Conservation (phyloP, 2,329 filamentous ascomycete species). For the Pyricularia pennisetigena region DNA sequence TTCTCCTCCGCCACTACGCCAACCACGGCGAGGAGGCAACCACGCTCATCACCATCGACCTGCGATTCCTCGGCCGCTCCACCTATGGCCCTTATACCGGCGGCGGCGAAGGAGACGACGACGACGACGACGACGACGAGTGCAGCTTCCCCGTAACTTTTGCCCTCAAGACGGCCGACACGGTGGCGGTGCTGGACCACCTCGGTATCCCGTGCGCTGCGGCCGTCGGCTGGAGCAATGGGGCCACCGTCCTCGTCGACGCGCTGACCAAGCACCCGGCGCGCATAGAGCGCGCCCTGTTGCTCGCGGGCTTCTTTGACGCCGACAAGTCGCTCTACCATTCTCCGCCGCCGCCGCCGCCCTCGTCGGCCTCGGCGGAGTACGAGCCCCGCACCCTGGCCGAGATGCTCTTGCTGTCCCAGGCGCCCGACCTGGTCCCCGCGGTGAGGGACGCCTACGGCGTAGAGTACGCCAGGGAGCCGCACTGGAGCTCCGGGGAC, state of each 20-base stretch:
- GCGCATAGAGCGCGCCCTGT: neutral
- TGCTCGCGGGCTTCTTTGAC: neutral
- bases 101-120: neutral
- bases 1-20: neutral
- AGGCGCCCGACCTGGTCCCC: neutral
- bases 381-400: neutral
- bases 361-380: neutral
- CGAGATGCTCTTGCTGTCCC: neutral
- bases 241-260: neutral
- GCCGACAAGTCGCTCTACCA: neutral
- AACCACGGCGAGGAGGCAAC: neutral
- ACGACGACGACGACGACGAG: too few species aligned
- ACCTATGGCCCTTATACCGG: neutral
- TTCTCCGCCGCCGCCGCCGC: neutral
- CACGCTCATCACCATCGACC: neutral
- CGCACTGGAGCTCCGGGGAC: neutral
- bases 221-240: neutral
- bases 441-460: neutral
- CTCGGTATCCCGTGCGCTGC: neutral
- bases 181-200: neutral
- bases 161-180: neutral
- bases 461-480: neutral
- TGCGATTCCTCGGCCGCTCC: neutral
- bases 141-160: neutral
- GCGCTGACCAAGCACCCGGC: neutral